These are phyloP conservation scores for Durotheca rogersii DNA, from an alignment of 495 filamentous ascomycete species.

Conservation along the genomic window DNA sequence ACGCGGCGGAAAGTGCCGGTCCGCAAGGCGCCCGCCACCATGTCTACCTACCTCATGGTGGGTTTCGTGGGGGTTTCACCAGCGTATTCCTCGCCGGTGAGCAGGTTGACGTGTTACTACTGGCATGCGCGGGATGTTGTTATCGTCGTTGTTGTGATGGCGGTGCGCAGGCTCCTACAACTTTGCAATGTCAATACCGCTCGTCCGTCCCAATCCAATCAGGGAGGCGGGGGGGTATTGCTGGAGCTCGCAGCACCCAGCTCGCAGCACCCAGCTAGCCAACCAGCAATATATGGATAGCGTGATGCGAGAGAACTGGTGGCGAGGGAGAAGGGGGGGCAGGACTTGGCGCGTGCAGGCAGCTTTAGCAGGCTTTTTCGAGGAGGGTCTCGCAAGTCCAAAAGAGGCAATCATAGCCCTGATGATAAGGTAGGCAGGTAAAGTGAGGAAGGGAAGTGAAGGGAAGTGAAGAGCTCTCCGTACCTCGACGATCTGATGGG, in stretches of 20 bases:
- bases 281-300: neutral
- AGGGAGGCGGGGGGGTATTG: too few relatives aligned
- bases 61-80: too few relatives aligned
- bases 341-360: slow-evolving; percentile 10
- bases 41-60: too few relatives aligned
- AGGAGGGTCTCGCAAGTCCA: slow-evolving; percentile 3
- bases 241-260: too few relatives aligned
- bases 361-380: neutral
- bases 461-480: neutral
- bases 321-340: neutral
- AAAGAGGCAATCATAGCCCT: slow-evolving; percentile 13
- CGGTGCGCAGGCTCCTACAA: too few relatives aligned
- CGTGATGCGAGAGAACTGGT: neutral
- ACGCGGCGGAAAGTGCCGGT: too few relatives aligned
- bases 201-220: slow-evolving; percentile 13
- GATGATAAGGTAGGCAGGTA: slow-evolving; percentile 1
- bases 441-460: neutral
- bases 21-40: too few relatives aligned
- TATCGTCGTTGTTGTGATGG: too few relatives aligned
- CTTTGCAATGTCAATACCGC: slow-evolving; percentile 4
- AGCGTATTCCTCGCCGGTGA: too few relatives aligned
- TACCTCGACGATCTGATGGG: neutral
- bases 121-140: neutral
- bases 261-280: too few relatives aligned
- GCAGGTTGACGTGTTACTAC: slow-evolving; percentile 1